phyloP scores from a whole-genome alignment of 768 basidiomycete genomes.

The Asterophora parasitica region DNA sequence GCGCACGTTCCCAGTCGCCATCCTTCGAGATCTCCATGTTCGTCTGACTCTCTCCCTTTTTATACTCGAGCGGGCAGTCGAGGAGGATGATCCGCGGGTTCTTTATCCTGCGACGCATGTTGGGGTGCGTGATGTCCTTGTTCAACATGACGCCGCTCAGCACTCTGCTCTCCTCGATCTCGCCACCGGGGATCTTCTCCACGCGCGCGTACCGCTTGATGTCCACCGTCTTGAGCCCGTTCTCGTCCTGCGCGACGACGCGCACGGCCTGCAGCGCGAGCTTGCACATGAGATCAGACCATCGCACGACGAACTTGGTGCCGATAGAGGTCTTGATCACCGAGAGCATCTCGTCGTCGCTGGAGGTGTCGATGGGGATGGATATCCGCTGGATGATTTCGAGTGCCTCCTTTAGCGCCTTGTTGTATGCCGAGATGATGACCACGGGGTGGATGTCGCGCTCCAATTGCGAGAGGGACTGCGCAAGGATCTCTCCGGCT shows the following conservation, averaged over 20 bases:
- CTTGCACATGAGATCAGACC: slow-evolving; percentile 96
- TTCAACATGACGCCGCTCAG: slow-evolving; percentile 93
- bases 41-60: slow-evolving; percentile 97
- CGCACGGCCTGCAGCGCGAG: slow-evolving; percentile 91
- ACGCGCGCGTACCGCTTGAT: slow-evolving; percentile 98
- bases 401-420: slow-evolving; percentile 88
- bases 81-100: slow-evolving; percentile 86
- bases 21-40: slow-evolving; percentile 98
- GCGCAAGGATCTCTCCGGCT: slow-evolving; percentile 96
- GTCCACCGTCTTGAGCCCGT: slow-evolving; percentile 83
- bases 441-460: slow-evolving; percentile 98
- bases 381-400: slow-evolving; percentile 86
- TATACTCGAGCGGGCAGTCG: slow-evolving; percentile 97
- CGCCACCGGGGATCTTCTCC: slow-evolving; percentile 96
- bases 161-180: slow-evolving; percentile 90
- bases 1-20: slow-evolving; percentile 86
- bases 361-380: slow-evolving; percentile 78
- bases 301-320: slow-evolving; percentile 94
- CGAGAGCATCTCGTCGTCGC: slow-evolving; percentile 89
- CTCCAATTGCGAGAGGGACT: slow-evolving; percentile 88
- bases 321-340: slow-evolving; percentile 99
- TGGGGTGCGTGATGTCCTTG: slow-evolving; percentile 98
- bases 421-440: slow-evolving; percentile 97
- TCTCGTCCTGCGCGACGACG: slow-evolving; percentile 76
- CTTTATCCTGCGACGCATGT: slow-evolving; percentile 88